phyloP scores from a whole-genome alignment of 306 rosid genomes.

The Pueraria montana region DNA sequence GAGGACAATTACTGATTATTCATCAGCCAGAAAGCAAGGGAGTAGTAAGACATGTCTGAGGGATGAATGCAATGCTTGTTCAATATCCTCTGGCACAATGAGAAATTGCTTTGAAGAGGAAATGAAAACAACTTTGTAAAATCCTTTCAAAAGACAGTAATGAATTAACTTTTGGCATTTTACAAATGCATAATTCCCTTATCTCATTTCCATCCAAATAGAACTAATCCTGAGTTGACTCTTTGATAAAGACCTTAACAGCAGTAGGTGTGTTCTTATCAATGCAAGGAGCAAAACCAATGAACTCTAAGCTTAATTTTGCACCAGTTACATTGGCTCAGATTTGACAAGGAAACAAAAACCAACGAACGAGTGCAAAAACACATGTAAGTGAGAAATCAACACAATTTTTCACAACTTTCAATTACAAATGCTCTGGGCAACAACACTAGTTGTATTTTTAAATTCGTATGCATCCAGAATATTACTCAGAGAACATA shows the following conservation, averaged over 20 bases:
- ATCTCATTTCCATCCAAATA: conserved; percentile 34
- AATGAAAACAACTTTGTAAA: conserved; percentile 32
- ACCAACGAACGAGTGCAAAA: conserved; percentile 35
- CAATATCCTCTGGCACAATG: conserved; percentile 29
- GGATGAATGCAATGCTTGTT: conserved; percentile 47
- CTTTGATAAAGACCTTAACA: conserved; percentile 45
- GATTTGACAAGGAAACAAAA: conserved; percentile 48
- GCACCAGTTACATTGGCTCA: conserved; percentile 48
- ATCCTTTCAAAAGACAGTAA: conserved; percentile 31
- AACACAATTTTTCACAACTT: conserved; percentile 51
- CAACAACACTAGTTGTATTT: conserved; percentile 48
- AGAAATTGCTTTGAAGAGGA: conserved; percentile 42
- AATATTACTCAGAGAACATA: conserved; percentile 40
- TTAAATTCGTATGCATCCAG: conserved; percentile 51
- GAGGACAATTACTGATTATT: not conserved
- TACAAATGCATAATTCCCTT: conserved; percentile 36
- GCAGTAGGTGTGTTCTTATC: conserved; percentile 45
- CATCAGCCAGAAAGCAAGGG: conserved; percentile 32
- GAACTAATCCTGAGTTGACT: conserved; percentile 48
- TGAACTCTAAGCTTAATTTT: conserved; percentile 46
- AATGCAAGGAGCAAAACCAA: conserved; percentile 43
- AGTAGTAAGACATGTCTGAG: conserved; percentile 18
- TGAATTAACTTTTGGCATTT: conserved; percentile 36
- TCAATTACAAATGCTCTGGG: conserved; percentile 42
- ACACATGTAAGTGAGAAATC: conserved; percentile 47